Evolutionary conservation across 768 basidiomycete genomes (phyloP).

Genomic region (Pluteus cervinus): DNA sequence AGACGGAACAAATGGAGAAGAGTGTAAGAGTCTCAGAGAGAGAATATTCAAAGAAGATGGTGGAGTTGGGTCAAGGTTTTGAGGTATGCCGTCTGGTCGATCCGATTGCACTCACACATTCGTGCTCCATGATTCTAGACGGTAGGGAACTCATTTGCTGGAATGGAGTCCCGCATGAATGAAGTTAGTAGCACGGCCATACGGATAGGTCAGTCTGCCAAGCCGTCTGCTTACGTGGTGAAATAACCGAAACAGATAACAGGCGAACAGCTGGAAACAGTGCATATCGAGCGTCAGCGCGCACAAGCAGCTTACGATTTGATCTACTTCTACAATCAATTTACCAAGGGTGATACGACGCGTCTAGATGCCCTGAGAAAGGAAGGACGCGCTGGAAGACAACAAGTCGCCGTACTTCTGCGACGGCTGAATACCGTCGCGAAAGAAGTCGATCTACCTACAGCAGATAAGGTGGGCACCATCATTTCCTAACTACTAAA

Average conservation of each 20-base stretch:
- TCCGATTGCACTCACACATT: not conserved
- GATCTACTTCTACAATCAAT: slow-evolving; percentile 91
- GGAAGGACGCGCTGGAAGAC: slow-evolving; percentile 84
- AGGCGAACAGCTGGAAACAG: slow-evolving; percentile 95
- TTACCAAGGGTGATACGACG: slow-evolving; percentile 75
- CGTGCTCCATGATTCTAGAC: slow-evolving; percentile 42
- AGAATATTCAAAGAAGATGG: slow-evolving; percentile 92
- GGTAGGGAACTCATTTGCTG: slow-evolving; percentile 81
- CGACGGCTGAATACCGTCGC: slow-evolving; percentile 82
- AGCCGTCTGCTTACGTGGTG: slow-evolving; percentile 2
- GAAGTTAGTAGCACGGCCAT: slow-evolving; percentile 93
- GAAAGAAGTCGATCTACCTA: slow-evolving; percentile 87
- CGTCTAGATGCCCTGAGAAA: slow-evolving; percentile 73
- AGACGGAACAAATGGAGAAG: slow-evolving; percentile 91
- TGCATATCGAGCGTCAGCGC: slow-evolving; percentile 86
- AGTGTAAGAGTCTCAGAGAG: slow-evolving; percentile 82
- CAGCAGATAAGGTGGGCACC: slow-evolving; percentile 64
- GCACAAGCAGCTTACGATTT: slow-evolving; percentile 94
- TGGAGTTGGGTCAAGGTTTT: slow-evolving; percentile 89
- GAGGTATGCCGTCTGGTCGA: slow-evolving; percentile 51
- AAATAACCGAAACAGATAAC: slow-evolving; percentile 7
- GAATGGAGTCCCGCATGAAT: slow-evolving; percentile 87
- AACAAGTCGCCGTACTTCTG: slow-evolving; percentile 82
- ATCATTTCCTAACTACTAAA: not conserved
- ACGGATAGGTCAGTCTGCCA: slow-evolving; percentile 64